These are phyloP conservation scores for Darksidea phi DNA, from an alignment of 495 filamentous ascomycete species.

Conservation along the genomic window DNA sequence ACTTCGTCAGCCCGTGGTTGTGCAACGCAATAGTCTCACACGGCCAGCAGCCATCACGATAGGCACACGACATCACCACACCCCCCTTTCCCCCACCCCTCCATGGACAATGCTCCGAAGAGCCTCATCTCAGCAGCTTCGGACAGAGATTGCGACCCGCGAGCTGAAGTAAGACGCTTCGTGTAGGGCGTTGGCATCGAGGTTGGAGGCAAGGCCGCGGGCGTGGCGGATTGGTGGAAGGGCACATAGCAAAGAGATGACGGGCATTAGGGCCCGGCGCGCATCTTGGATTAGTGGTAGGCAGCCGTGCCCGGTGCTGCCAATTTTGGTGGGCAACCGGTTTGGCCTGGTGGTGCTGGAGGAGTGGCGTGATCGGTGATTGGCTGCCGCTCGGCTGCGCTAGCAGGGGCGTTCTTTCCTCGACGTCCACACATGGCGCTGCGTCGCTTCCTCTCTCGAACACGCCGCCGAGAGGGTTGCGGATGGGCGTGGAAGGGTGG, in stretches of 20 bases:
- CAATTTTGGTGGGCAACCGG: background rate
- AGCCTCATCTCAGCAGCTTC: background rate
- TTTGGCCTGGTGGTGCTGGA: slow-evolving; percentile 12
- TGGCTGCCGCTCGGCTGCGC: background rate
- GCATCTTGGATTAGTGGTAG: slow-evolving; percentile 9
- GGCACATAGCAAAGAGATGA: slow-evolving; percentile 15
- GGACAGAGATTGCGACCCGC: background rate
- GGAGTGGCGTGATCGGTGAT: slow-evolving; percentile 4
- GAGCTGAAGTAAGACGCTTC: slow-evolving; percentile 22
- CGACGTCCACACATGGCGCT: slow-evolving; percentile 28
- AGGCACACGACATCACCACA: too few relatives aligned
- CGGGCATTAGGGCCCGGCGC: slow-evolving; percentile 14
- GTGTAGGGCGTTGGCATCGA: background rate
- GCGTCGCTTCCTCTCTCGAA: slow-evolving; percentile 15
- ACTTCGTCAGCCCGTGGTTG: too few relatives aligned
- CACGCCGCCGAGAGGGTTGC: background rate
- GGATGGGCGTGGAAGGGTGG: background rate
- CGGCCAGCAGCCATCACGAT: background rate
- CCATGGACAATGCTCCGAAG: background rate
- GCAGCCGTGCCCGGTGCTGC: background rate
- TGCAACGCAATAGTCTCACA: background rate
- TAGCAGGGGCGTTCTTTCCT: slow-evolving; percentile 17
- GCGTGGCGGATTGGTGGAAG: slow-evolving; percentile 18
- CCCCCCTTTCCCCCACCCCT: background rate
- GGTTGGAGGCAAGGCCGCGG: slow-evolving; percentile 18